Percentiles rank a stretch among this genome's conserved stretches.
Evolutionary conservation across 148 eudicot genomes (phyloP).

Genomic region (Beta vulgaris): DNA sequence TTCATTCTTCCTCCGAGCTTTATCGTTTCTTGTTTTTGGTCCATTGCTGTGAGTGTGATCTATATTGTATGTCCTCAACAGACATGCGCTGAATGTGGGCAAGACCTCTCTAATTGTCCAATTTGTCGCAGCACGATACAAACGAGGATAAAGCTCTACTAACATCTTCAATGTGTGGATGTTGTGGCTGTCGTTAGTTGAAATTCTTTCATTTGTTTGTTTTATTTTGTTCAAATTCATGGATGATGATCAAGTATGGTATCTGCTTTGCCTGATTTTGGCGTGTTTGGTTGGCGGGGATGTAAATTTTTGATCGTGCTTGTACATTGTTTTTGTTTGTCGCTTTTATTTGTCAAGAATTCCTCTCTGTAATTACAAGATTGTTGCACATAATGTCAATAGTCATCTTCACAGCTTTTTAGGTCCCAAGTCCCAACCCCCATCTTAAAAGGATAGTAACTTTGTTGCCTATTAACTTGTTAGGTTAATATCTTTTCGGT

Average conservation of each 20-base stretch:
- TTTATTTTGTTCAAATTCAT: not conserved
- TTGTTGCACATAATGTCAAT: no score
- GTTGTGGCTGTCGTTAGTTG: not conserved
- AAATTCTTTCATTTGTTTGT: not conserved
- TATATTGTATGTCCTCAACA: slow-evolving; percentile 14
- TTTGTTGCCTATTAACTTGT: no score
- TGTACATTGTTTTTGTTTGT: no score
- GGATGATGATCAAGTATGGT: not conserved
- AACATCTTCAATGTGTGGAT: slow-evolving; percentile 3
- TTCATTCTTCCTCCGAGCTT: not conserved
- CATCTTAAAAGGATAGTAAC: no score
- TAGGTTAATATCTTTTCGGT: no score
- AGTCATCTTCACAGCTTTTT: no score
- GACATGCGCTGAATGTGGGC: slow-evolving; percentile 89
- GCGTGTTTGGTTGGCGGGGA: not conserved
- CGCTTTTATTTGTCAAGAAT: no score
- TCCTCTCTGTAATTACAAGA: no score
- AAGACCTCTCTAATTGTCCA: slow-evolving; percentile 64
- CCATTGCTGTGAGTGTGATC: not conserved
- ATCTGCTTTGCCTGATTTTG: not conserved
- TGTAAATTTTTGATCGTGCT: not conserved
- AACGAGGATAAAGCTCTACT: slow-evolving; percentile 85
- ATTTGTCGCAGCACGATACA: slow-evolving; percentile 73
- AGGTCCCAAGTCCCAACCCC: no score
- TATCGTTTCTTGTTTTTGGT: not conserved